Evolutionary conservation across 768 basidiomycete genomes (phyloP).

Genomic region (Xerocomellus chrysenteron): DNA sequence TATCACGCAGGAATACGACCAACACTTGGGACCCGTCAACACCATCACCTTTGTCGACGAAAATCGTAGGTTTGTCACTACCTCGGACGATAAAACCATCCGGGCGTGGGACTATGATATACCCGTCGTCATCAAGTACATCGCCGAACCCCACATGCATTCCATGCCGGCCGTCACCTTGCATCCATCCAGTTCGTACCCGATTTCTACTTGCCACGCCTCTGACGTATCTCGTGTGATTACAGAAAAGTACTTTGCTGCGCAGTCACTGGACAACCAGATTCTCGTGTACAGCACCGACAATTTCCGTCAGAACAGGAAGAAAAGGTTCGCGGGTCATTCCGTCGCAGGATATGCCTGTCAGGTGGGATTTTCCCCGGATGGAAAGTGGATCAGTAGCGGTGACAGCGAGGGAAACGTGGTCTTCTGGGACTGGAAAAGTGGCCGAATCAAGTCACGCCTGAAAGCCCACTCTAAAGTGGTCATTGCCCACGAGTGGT

Average conservation of each 20-base stretch:
- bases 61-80: slow-evolving; percentile 95
- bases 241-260: slow-evolving; percentile 92
- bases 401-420: slow-evolving; percentile 95
- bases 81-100: slow-evolving; percentile 98
- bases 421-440: slow-evolving; percentile 99
- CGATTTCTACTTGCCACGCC: slow-evolving; percentile 2
- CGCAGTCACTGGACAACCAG: slow-evolving; percentile 97
- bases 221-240: slow-evolving; percentile 20
- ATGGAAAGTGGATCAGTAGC: slow-evolving; percentile 97
- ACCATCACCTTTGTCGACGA: slow-evolving; percentile 99
- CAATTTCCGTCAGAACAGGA: slow-evolving; percentile 97
- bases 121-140: slow-evolving; percentile 99
- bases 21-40: slow-evolving; percentile 97
- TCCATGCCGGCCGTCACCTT: slow-evolving; percentile 98
- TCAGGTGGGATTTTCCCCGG: slow-evolving; percentile 95
- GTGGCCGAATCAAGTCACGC: slow-evolving; percentile 90
- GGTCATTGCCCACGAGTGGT: slow-evolving; percentile 97
- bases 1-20: slow-evolving; percentile 98
- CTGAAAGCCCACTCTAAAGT: slow-evolving; percentile 91
- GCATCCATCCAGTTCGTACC: slow-evolving; percentile 85
- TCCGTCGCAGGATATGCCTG: slow-evolving; percentile 97
- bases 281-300: slow-evolving; percentile 97
- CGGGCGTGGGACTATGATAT: slow-evolving; percentile 99
- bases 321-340: slow-evolving; percentile 97
- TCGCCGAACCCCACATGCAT: slow-evolving; percentile 99